Base-by-base conservation (phyloP, 2,329 filamentous ascomycete species). In the Beauveria medogensis region DNA sequence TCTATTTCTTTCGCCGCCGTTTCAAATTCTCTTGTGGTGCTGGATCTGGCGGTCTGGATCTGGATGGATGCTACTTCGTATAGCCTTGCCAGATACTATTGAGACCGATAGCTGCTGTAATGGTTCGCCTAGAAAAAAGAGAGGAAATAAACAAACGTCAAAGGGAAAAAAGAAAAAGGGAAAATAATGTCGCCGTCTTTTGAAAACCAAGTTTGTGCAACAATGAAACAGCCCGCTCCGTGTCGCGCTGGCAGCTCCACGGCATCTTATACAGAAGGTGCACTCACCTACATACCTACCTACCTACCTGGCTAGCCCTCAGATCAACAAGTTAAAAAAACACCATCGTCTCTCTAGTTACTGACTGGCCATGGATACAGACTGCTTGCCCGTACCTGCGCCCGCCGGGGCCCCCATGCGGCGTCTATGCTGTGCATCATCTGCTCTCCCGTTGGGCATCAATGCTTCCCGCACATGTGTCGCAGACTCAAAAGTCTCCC, bases 361-460 rank as follows among this genome's bases (percentile, higher is more conserved):
- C 55, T 57, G 44, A 20, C 55, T 28, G 41, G 46, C 30, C 50
- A 3, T 24, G 44, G 3, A 24, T 6, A 50, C 9, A 52, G 40
- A 40, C 28, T 24, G n/a, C 34, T 34, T 34, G 10, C n/a, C 50
- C 28, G 57, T 59, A 59, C 57, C 57, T 59, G 57, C 57, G 57
- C 57, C 40, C 40, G 50, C 46, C 34, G 28, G n/a, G 20, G 41
- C n/a, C 50, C 41, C 47, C 44, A 12, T 52, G 22, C 18, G 47
- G 47, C 46, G 46, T 41, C n/a, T 59, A 59, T 59, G 57, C 57
- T 40, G 48, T 59, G 57, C 57, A 59, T 53, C 48, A 47, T 59
- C 56, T 59, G 28, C 55, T 30, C 26, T 22, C 10, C n/a, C 48
- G 57, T 59, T 59, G 57, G 57, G 57, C 57, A 59, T 59, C 57